Evolutionary conservation across 768 basidiomycete species (phyloP), one percentile per base, ranked within the genome.

Genomic region (Phlegmacium glaucopus): DNA sequence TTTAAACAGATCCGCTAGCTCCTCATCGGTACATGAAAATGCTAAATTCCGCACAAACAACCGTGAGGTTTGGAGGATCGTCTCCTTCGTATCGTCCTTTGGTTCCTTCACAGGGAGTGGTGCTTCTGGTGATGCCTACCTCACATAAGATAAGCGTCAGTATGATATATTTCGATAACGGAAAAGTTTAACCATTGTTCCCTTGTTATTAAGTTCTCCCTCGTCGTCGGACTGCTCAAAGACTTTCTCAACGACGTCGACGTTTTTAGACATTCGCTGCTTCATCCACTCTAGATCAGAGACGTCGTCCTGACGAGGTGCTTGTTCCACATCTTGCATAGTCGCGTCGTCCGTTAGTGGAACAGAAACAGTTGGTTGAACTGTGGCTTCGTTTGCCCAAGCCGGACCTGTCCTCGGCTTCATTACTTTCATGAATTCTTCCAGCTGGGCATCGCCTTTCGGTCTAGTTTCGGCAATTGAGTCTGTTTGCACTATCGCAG

Each of bases 11-110:
- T 76, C 72, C 2, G 64, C 58, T 1, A 98, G 67, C 42, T 96
- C 93, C 2, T 72, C 64, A 13, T 87, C 78, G 6, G 86, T 85
- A 48, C 88, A 90, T 0, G 85, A 79, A 59, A 93, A 98, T 0
- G 93, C 76, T n/a, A 99, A 67, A 61, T 98, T 99, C n/a, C 96
- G 90, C 5, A 99, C 70, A 60, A 98, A 98, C 2, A 98, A 70
- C 4, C 94, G 80, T 1, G 81, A 77, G 0, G 93, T 94, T 47
- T 78, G 75, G 4, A 85, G 67, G 44, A 95, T 86, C 1, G 83
- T 80, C 28, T 74, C 71, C 42, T 61, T 68, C 4, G 66, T 70
- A 2, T 67, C 51, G 41, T 81, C 75, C 17, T 67, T 60, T 8
- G 63, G 54, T 5, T 57, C 36, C 32, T 61, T 58, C 4, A n/a